Evolutionary conservation across 2,329 filamentous ascomycete species (phyloP), one percentile per base, ranked within the genome.

Genomic region (Alternaria viburni): DNA sequence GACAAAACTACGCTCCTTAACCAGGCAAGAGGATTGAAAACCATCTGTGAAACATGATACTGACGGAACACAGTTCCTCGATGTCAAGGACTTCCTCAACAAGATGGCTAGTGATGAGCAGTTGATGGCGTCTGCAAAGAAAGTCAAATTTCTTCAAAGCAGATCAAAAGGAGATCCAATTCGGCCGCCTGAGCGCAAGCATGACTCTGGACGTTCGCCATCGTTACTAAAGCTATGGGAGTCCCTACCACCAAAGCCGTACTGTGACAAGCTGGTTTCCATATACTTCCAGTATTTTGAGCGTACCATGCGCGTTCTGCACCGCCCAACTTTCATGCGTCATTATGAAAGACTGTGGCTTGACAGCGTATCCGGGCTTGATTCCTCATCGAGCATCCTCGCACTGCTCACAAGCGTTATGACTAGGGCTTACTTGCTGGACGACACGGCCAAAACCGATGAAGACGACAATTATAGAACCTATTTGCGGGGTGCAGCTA

Each of bases 261-360:
- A 67, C 23, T 74, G 71, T 13, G 73, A 75, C 26, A 60, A 65
- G 36, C 66, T 75, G 19, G 54, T 74, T 5, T 23, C 58, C 2
- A 66, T 64, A 13, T 74, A 74, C 54, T 69, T 61, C 45, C 52
- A 59, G 8, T 60, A 67, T 26, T 75, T 74, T 49, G 73, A 76
- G 51, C 67, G 70, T n/a, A 69, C 69, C 11, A 66, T 70, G 43
- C 59, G 73, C 10, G 64, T 76, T 17, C 46, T 75, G 3, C 74
- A 76, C 46, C 59, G 66, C 1, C 72, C 69, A 3, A 73, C 70
- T 6, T 76, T 76, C 43, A 62, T 70, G 61, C 65, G 67, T 21
- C 68, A 70, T 17, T 75, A 74, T 46, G 47, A 67, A 2, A 54
- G 63, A 28, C 69, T 72, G 10, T 74, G 72, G 72, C 57, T 54